Base-by-base conservation (phyloP, 768 basidiomycete genomes). In the Suillus subaureus region DNA sequence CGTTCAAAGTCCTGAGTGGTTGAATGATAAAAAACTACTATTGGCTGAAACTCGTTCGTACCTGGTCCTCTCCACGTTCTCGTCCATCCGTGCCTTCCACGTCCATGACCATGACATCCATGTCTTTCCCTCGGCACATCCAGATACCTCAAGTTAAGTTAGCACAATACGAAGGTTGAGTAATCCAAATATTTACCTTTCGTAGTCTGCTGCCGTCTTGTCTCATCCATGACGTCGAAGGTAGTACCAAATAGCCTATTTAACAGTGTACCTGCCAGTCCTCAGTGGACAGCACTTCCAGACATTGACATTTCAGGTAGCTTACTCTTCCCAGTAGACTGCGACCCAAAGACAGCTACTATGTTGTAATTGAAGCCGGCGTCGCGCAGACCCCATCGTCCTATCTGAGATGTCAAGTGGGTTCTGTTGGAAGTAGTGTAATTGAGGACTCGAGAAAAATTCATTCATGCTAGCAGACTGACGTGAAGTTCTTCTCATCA, bases 161-260 rank as follows among this genome's bases (percentile, higher is more conserved):
- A 63, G 69, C 60, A 64, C 57, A 42, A 21, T 4, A 31, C 12
- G 6, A 40, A 23, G 31, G n/a, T n/a, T 35, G 6, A 61, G 39
- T 37, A 47, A 58, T 15, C 12, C 18, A 9, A 47, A 13, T 26
- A 71, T 81, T 66, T 64, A 92, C 96, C 97, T 80, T 98, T 99
- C 33, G 97, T 99, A 4, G 97, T 99, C 79, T 99, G 97, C 75
- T 96, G 93, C 63, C 97, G 84, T 72, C 85, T 85, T 15, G 91
- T 87, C 79, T 99, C 97, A 78, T 94, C 91, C 97, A 99, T 99
- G 73, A 99, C 95, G 76, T 97, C 97, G 78, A 99, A 99, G n/a
- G 90, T 92, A 6, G 97, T 99, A 7, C 96, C 96, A 71, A 99
- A 99, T 61, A 99, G 82, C 69, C 96, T 81, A 79, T 99, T 99